Evolutionary conservation across 2,329 filamentous ascomycete genomes (phyloP), one percentile per base, ranked within the genome.

Genomic region (Blumeriella jaapii): DNA sequence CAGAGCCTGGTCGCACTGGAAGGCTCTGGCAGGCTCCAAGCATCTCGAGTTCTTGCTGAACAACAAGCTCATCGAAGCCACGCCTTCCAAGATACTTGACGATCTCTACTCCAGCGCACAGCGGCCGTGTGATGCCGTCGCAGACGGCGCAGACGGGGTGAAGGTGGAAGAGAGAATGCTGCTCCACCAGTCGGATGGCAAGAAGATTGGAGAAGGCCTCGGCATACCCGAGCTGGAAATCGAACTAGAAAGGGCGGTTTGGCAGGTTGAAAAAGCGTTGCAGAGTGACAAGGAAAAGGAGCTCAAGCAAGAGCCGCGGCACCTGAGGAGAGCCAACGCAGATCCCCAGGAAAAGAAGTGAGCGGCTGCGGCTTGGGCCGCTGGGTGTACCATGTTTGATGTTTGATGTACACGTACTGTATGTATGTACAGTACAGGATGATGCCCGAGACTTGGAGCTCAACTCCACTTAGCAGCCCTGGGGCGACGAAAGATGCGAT

Each of bases 1-100:
- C 63, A 74, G 91, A 45, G 81, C 85, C 16, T 96, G 82, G 80
- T 93, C 83, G 13, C 85, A 94, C 59, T 93, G 82, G 75, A 74
- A 80, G 62, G 91, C 91, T 34, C 64, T 93, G 35, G 73, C 75
- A 23, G 91, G 91, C 36, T 87, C 85, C 13, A 82, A 76, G 51
- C 83, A 96, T 56, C 63, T 96, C 20, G 74, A 89, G 47, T 91
- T 84, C 58, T 70, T 98, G 9, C 59, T 89, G 25, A 63, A 81
- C 38, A 78, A 87, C 46, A 74, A 79, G 30, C 69, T 91, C 17
- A 64, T 93, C 24, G 67, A 65, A 2, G 64, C 74, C 1, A 65
- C 67, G 10, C 77, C 85, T 1, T 85, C 80, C 0, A 61, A 69
- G 10, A 63, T 71, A 5, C 68, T 98, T 29, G 82, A 94, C 55